These are phyloP conservation scores for Aspergillus glaucus DNA, from an alignment of 2,329 filamentous ascomycete species.

Conservation along the genomic window DNA sequence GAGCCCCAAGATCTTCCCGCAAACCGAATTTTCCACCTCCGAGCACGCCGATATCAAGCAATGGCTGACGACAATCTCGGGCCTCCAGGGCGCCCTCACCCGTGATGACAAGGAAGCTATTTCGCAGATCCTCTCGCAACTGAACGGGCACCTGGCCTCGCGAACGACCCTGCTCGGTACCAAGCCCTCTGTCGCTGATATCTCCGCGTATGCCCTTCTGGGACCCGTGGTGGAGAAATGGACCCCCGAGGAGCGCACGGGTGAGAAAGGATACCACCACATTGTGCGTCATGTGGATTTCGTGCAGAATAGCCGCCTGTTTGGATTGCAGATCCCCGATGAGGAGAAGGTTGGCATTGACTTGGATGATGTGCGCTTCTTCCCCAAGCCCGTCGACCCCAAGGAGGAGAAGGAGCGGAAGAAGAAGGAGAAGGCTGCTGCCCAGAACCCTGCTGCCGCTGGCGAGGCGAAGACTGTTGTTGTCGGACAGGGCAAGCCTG, in stretches of 20 bases:
- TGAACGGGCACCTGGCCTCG: constrained; percentile 82
- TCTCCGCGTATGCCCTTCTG: constrained; percentile 73
- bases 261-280: constrained; percentile 81
- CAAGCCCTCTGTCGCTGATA: constrained; percentile 83
- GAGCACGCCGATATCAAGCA: constrained; percentile 85
- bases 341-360: constrained; percentile 74
- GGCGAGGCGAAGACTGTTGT: constrained; percentile 29
- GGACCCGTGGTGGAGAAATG: constrained; percentile 71
- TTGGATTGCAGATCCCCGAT: constrained; percentile 63
- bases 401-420: constrained; percentile 94
- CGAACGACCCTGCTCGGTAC: constrained; percentile 82
- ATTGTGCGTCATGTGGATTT: constrained; percentile 90
- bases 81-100: constrained; percentile 51
- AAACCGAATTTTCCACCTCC: constrained; percentile 64
- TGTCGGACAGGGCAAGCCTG: constrained; percentile 32
- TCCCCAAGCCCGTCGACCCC: constrained; percentile 80
- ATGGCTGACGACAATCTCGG: constrained; percentile 74
- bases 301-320: constrained; percentile 75
- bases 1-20: constrained; percentile 59
- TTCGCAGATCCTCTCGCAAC: constrained; percentile 62
- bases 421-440: constrained; percentile 81
- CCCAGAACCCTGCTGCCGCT: constrained; percentile 18
- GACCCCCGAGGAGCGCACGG: constrained; percentile 80
- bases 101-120: constrained; percentile 50
- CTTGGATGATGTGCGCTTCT: constrained; percentile 71